Evolutionary conservation across 1,284 basidiomycete species (phyloP), one percentile per base, ranked within the genome.

Genomic region (Boletus semigastroideus): DNA sequence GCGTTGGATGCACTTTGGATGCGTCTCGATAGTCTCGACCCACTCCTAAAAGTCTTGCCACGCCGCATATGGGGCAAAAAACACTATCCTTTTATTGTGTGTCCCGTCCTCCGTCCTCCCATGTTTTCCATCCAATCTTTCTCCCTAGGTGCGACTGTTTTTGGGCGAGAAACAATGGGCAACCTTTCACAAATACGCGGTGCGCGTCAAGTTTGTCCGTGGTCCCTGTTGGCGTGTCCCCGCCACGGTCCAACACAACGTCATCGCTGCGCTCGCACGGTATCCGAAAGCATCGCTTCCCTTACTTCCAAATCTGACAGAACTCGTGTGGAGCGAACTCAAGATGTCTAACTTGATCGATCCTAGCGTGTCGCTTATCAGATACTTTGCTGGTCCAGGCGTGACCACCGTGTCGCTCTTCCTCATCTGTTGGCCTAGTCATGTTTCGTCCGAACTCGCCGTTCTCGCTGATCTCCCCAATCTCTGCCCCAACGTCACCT

Each of bases 101-200:
- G 61, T 54, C 31, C 19, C 37, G 12, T 13, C 1, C 14, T 25
- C 43, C 9, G 2, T n/a, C 11, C 8, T 28, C 14, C 12, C 4
- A 14, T 39, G 1, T 25, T 38, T 30, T 25, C 28, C 33, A 20
- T 2, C 34, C 41, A 10, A n/a, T 36, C 5, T 19, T 39, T 37
- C 12, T 7, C n/a, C 20, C 7, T 33, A 63, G 62, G 53, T 63
- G 11, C 54, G 60, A 2, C 49, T 55, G 51, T 66, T 65, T 42
- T 52, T 64, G 60, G 53, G 62, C 31, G 64, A 64, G 41, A 64
- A 61, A 37, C 62, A 64, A 42, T 64, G 62, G 62, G 10, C 19
- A 3, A 61, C 55, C 2, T 64, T 66, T 40, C 47, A 34, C 43
- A 63, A 59, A 14, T 64, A 64, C n/a, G 63, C 67, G n/a, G 31